Conservation (phyloP, 192 early-diverging fungal genomes). For the Haplosporangium gracile region DNA sequence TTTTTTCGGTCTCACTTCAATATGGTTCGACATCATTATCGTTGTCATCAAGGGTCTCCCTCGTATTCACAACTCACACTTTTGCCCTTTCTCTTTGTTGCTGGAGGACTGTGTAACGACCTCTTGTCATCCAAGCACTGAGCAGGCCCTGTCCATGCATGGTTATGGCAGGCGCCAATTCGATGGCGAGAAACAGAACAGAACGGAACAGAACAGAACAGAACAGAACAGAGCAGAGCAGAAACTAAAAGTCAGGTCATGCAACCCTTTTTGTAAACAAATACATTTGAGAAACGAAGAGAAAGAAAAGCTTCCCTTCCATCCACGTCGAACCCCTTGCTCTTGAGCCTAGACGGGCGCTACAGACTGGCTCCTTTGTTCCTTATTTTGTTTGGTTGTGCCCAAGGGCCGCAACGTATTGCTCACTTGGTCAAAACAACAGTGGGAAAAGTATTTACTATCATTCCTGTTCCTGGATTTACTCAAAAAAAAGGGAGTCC, state of each 20-base stretch:
- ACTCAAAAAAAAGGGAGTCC: neutral
- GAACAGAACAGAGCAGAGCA: too few species aligned
- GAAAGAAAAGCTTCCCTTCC: neutral
- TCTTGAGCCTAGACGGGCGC: neutral
- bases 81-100: neutral
- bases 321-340: neutral
- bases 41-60: neutral
- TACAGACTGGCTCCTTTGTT: neutral
- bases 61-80: neutral
- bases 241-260: slow-evolving; percentile 1
- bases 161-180: neutral
- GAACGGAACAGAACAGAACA: too few species aligned
- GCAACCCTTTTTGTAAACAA: neutral
- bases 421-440: slow-evolving; percentile 5
- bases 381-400: too few species aligned
- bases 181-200: neutral
- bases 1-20: neutral
- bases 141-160: slow-evolving; percentile 4
- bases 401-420: neutral
- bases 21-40: neutral
- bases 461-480: neutral
- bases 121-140: slow-evolving; percentile 1
- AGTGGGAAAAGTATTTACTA: neutral
- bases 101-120: neutral
- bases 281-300: neutral